Evolutionary conservation across 164 flowering plant species (phyloP).

Genomic region (Malania oleifera): DNA sequence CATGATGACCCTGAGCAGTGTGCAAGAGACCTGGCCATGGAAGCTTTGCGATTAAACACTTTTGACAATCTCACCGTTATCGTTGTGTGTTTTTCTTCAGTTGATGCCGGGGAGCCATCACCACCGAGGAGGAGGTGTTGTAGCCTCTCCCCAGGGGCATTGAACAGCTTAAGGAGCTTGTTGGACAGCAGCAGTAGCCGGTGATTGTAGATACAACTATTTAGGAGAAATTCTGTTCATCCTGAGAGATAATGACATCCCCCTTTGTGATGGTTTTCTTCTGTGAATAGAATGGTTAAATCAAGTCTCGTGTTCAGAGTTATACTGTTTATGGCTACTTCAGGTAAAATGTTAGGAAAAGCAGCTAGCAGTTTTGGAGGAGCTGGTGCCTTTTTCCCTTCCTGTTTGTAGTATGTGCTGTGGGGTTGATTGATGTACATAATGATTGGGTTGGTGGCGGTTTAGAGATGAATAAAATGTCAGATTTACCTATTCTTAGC

Average conservation of each 20-base stretch:
- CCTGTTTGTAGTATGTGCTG: neutral
- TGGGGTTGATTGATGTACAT: slow-evolving; percentile 18
- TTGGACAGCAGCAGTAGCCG: slow-evolving; percentile 31
- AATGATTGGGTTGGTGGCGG: slow-evolving; percentile 7
- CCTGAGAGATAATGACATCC: too few species aligned
- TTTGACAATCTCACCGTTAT: slow-evolving; percentile 78
- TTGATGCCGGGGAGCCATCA: slow-evolving; percentile 23
- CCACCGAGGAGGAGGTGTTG: slow-evolving; percentile 43
- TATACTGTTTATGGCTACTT: slow-evolving; percentile 25
- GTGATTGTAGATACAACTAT: slow-evolving; percentile 14
- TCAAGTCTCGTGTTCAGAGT: too few species aligned
- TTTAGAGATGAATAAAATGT: slow-evolving; percentile 1
- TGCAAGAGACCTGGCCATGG: slow-evolving; percentile 70
- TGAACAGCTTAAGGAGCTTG: slow-evolving; percentile 50
- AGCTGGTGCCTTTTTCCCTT: slow-evolving; percentile 1
- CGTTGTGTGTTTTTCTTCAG: slow-evolving; percentile 59
- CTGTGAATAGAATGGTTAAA: too few species aligned
- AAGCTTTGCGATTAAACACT: slow-evolving; percentile 54
- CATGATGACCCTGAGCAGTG: slow-evolving; percentile 71
- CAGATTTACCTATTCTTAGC: neutral
- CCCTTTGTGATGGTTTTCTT: too few species aligned
- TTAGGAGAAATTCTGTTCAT: neutral
- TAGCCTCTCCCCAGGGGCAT: slow-evolving; percentile 61
- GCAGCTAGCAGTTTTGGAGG: slow-evolving; percentile 35
- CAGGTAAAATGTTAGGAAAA: slow-evolving; percentile 16